Conservation (phyloP, 164 flowering plant species). For the Vitis rotundifolia region DNA sequence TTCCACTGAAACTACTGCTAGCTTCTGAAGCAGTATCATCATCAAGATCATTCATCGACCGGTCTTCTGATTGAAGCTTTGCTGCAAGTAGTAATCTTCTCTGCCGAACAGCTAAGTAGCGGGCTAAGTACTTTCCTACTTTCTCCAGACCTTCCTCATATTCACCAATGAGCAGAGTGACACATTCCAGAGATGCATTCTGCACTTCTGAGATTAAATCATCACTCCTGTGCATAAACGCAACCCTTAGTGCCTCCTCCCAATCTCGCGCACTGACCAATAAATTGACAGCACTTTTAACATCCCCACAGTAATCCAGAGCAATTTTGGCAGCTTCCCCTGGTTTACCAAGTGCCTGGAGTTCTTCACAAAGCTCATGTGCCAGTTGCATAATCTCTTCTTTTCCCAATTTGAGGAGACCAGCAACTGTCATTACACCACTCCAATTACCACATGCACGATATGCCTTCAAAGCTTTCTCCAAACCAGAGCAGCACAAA, state of each 20-base stretch:
- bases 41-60: constrained; percentile 52
- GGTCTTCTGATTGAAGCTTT: constrained; percentile 71
- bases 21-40: constrained; percentile 89
- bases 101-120: constrained; percentile 93
- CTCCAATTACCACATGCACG: constrained; percentile 87
- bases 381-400: constrained; percentile 64
- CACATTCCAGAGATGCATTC: constrained; percentile 75
- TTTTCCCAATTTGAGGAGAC: constrained; percentile 65
- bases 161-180: constrained; percentile 53
- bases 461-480: constrained; percentile 85
- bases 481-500: constrained; percentile 68
- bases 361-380: constrained; percentile 90
- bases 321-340: constrained; percentile 93
- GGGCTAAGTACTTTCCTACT: constrained; percentile 86
- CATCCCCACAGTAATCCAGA: constrained; percentile 82
- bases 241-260: constrained; percentile 94
- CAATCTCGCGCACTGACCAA: constrained; percentile 81
- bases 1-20: constrained; percentile 91
- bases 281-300: constrained; percentile 50
- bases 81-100: constrained; percentile 88
- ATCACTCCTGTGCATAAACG: constrained; percentile 61
- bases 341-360: constrained; percentile 89
- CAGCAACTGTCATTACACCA: constrained; percentile 82
- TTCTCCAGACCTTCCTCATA: constrained; percentile 85
- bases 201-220: constrained; percentile 61